Evolutionary conservation across 331 rosid genomes (phyloP).

Genomic region (Rhamnella rubrinervis): DNA sequence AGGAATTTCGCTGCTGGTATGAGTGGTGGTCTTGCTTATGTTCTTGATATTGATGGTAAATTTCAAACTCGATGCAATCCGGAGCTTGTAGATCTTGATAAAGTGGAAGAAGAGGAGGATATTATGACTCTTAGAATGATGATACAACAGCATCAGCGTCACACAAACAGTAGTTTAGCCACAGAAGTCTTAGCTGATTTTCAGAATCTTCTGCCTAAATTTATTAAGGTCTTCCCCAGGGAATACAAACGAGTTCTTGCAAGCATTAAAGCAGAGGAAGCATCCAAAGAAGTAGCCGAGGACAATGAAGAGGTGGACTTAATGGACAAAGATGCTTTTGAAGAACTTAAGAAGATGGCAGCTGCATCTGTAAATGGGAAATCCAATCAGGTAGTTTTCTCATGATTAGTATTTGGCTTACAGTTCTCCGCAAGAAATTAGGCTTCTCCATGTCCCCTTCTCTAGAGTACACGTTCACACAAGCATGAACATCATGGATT

Average conservation of each 20-base stretch:
- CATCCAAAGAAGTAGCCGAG: conserved; percentile 41
- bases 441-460: neutral
- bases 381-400: conserved; percentile 45
- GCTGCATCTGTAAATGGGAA: conserved; percentile 63
- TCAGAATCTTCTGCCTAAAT: conserved; percentile 68
- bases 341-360: conserved; percentile 85
- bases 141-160: conserved; percentile 94
- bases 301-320: conserved; percentile 48
- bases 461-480: neutral
- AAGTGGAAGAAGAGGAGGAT: conserved; percentile 81
- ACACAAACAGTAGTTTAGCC: conserved; percentile 73
- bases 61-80: conserved; percentile 72
- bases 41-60: conserved; percentile 72
- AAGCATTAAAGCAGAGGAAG: conserved; percentile 49
- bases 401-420: neutral
- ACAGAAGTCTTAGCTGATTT: conserved; percentile 71
- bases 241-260: conserved; percentile 88
- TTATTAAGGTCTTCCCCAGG: conserved; percentile 80
- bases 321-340: conserved; percentile 72
- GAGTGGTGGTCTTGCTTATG: conserved; percentile 94
- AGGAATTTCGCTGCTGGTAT: conserved; percentile 96
- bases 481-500: neutral
- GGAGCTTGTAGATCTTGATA: conserved; percentile 91
- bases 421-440: neutral
- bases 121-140: conserved; percentile 63